phyloP scores from a whole-genome alignment of 768 basidiomycete genomes.

The Pleurotus sapidus region DNA sequence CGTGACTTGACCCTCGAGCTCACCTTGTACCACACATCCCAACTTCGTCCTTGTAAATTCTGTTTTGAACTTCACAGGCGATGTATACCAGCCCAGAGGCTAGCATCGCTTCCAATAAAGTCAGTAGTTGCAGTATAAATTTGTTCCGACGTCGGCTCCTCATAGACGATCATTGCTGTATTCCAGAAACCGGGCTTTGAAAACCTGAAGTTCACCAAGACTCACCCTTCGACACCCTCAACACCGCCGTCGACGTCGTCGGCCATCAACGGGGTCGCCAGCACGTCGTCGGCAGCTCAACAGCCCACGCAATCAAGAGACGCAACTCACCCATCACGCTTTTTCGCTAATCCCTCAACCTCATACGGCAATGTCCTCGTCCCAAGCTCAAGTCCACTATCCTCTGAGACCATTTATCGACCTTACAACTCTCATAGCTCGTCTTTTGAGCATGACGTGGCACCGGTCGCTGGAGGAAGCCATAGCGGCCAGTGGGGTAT shows the following conservation, averaged over 20 bases:
- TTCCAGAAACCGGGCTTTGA: slow-evolving; percentile 43
- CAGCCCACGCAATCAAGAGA: slow-evolving; percentile 74
- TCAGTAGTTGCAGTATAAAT: slow-evolving; percentile 27
- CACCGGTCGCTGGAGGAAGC: slow-evolving; percentile 29
- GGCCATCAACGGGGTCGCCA: slow-evolving; percentile 15
- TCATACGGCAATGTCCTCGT: slow-evolving; percentile 62
- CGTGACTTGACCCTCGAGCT: not conserved
- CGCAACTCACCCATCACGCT: slow-evolving; percentile 65
- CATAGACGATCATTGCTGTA: slow-evolving; percentile 11
- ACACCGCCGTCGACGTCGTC: slow-evolving; percentile 23
- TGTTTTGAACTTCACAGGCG: slow-evolving; percentile 20
- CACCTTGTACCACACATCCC: not conserved
- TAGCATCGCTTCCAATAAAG: slow-evolving; percentile 43
- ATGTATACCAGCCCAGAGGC: slow-evolving; percentile 50
- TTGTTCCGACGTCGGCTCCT: slow-evolving; percentile 14
- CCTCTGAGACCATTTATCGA: slow-evolving; percentile 34
- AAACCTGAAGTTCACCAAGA: slow-evolving; percentile 43
- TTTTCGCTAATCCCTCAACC: slow-evolving; percentile 46
- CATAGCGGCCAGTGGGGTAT: slow-evolving; percentile 35
- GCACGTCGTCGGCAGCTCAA: slow-evolving; percentile 23
- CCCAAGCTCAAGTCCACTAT: slow-evolving; percentile 70
- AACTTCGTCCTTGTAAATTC: not conserved
- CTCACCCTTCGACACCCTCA: slow-evolving; percentile 18
- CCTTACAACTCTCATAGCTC: slow-evolving; percentile 38
- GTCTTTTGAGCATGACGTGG: slow-evolving; percentile 38